Conservation (phyloP, 169 alveolate genomes). For the Eimeria maxima region DNA sequence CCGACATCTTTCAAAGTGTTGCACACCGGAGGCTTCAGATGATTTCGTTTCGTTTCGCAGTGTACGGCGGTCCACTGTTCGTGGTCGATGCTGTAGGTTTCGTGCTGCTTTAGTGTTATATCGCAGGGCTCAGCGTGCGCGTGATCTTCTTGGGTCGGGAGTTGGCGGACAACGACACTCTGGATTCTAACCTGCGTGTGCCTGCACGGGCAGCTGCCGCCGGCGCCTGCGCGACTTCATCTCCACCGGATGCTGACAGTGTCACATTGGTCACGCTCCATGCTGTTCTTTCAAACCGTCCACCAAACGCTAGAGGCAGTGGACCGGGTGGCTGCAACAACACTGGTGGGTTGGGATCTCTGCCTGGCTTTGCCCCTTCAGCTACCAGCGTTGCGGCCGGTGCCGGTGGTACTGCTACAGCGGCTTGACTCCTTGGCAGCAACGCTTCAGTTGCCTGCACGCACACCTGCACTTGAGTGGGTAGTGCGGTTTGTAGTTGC, state of each 20-base stretch:
- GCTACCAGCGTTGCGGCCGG: background rate
- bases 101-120: background rate
- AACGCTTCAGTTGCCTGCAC: background rate
- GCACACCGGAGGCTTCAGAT: background rate
- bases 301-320: constrained; percentile 1
- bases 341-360: background rate
- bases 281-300: constrained; percentile 70
- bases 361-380: background rate
- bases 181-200: constrained; percentile 64
- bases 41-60: background rate
- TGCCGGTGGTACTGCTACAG: background rate
- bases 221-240: constrained; percentile 51
- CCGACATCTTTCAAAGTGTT: too few relatives aligned
- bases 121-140: constrained; percentile 69
- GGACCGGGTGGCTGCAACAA: constrained; percentile 35
- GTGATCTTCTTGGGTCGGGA: constrained; percentile 74
- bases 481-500: background rate
- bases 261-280: constrained; percentile 50
- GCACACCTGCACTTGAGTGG: background rate
- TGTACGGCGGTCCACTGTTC: background rate
- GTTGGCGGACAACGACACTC: constrained; percentile 63
- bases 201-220: constrained; percentile 69
- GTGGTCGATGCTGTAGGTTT: background rate
- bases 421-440: background rate
- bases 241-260: constrained; percentile 31